Evolutionary conservation across 139 green algal species (phyloP), one percentile per base, ranked within the genome.

Genomic region (Chlamydomonas applanata): DNA sequence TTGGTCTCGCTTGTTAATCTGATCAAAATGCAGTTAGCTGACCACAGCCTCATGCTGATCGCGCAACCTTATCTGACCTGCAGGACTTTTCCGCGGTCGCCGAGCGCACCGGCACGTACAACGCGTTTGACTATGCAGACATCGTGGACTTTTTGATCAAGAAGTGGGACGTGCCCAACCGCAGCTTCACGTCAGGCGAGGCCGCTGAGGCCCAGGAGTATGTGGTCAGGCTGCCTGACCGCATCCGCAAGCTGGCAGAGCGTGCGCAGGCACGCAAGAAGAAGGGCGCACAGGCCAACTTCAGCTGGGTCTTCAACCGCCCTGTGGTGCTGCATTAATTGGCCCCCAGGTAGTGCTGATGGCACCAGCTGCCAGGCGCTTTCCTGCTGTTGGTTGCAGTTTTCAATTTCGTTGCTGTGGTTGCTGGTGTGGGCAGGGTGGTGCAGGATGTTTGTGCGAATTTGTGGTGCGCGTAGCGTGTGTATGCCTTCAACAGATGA

Each of bases 141-240:
- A 99, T 99, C 86, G 94, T 98, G 88, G 90, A 97, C 78, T 88
- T 97, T 82, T 86, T 99, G 57, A 86, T 97, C 44, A 86, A 89
- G 3, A 69, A 85, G 25, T 98, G 94, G 94, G 59, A 95, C 11
- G 75, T 98, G 3, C 68, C 77, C 36, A 78, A 85, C 56, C 45
- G 46, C 9, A 45, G 63, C 40, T 49, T 49, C 40, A 49, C 40
- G 11, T 7, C 7, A 7, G 84, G 80, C 5, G 91, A 98, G 30
- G 93, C 88, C 0, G 83, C 88, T 1, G 75, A 86, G 59, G 90
- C 89, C 2, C 91, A 94, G 49, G 75, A 94, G 54, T 92, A 93
- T 76, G 74, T 97, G 0, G 77, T 87, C 32, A 87, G 83, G 71
- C 82, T 97, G 85, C 95, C 95, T 25, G 59, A 85, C 64, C 87